A percentile compares a stretch with the other conserved stretches of the same genome.
Evolutionary conservation across 345 rosid genomes (phyloP).

Genomic region (Passiflora organensis): DNA sequence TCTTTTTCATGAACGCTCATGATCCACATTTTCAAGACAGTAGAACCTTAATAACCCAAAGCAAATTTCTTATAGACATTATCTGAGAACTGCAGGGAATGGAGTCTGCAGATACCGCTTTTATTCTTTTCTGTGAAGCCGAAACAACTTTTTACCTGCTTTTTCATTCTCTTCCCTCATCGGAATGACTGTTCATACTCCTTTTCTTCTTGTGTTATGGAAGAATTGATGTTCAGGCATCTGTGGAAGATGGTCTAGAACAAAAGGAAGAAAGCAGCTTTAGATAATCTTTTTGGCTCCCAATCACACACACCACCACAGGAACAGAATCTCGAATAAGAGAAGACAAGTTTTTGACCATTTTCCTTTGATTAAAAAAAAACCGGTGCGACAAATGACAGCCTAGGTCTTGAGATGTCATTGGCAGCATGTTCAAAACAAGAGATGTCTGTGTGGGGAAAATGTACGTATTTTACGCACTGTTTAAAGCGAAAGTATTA

Average conservation of each 20-base stretch:
- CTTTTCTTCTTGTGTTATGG: slow-evolving; percentile 19
- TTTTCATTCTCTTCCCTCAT: background rate
- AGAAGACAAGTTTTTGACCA: slow-evolving; percentile 44
- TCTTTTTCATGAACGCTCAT: slow-evolving; percentile 18
- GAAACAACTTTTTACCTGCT: background rate
- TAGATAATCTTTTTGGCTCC: slow-evolving; percentile 42
- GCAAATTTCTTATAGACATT: slow-evolving; percentile 1
- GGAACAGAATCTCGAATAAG: slow-evolving; percentile 57
- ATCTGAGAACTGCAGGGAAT: slow-evolving; percentile 11
- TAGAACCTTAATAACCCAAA: slow-evolving; percentile 10
- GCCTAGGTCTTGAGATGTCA: slow-evolving; percentile 12
- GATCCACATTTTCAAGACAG: slow-evolving; percentile 5
- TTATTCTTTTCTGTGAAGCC: slow-evolving; percentile 13
- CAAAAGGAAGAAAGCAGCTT: slow-evolving; percentile 39
- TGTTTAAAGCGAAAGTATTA: slow-evolving; percentile 8
- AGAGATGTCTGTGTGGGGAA: background rate
- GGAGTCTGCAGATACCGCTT: slow-evolving; percentile 23
- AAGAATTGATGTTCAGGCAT: slow-evolving; percentile 27
- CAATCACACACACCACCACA: slow-evolving; percentile 52
- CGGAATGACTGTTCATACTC: slow-evolving; percentile 12
- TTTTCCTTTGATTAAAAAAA: slow-evolving; percentile 1
- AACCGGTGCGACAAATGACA: slow-evolving; percentile 21
- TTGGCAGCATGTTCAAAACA: slow-evolving; percentile 8
- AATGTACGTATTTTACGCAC: slow-evolving; percentile 3
- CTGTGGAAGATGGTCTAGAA: slow-evolving; percentile 46